Conservation (phyloP, 2,329 filamentous ascomycete species). For the Huntiella moniliformis region DNA sequence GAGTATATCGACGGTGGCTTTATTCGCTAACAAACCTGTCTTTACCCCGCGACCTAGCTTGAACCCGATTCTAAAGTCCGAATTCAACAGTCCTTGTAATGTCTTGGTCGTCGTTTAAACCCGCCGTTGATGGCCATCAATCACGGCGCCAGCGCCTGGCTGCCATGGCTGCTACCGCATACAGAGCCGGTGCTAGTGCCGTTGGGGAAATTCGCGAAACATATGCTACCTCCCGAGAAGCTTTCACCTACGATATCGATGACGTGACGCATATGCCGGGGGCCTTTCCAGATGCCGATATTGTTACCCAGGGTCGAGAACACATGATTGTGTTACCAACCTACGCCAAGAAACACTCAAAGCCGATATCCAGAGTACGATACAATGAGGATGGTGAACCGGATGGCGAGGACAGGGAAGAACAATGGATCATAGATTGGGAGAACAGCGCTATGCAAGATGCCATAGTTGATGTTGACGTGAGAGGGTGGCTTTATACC, state of each 20-base stretch:
- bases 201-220: conserved; percentile 41
- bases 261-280: conserved; percentile 38
- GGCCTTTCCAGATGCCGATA: conserved; percentile 68
- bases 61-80: too few species aligned
- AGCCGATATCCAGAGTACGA: not conserved
- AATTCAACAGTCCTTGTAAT: too few species aligned
- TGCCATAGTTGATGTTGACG: conserved; percentile 81
- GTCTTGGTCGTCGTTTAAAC: too few species aligned
- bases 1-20: too few species aligned
- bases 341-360: conserved; percentile 55
- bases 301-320: conserved; percentile 61
- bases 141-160: conserved; percentile 62
- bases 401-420: conserved; percentile 21
- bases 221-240: conserved; percentile 33
- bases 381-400: conserved; percentile 15
- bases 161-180: conserved; percentile 38
- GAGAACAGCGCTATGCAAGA: conserved; percentile 62
- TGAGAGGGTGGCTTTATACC: conserved; percentile 85
- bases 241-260: conserved; percentile 16
- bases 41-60: too few species aligned
- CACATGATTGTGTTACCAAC: conserved; percentile 93
- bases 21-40: too few species aligned
- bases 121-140: too few species aligned
- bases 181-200: conserved; percentile 35
- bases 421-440: conserved; percentile 66